Percentiles rank a stretch among this genome's conserved stretches.
phyloP scores from a whole-genome alignment of 1,284 basidiomycete genomes.

The Gymnopus androsaceus region DNA sequence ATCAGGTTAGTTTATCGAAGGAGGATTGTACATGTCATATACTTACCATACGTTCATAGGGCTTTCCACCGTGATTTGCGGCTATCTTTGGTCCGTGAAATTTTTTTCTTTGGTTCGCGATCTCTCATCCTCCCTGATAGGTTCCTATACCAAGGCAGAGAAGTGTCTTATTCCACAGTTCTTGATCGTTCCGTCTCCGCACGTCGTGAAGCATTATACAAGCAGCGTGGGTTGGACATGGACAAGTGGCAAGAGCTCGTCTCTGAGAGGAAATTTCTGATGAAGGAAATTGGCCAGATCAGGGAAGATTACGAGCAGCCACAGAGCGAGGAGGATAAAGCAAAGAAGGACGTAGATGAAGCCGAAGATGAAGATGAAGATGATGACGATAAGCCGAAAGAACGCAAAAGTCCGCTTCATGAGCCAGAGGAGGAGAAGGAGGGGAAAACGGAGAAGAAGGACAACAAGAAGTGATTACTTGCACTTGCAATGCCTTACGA shows the following conservation, averaged over 20 bases:
- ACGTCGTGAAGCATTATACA: constrained; percentile 58
- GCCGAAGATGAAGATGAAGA: constrained; percentile 15
- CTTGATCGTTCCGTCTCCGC: constrained; percentile 58
- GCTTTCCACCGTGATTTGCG: constrained; percentile 59
- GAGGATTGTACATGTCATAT: too few relatives aligned
- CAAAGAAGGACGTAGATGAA: constrained; percentile 16
- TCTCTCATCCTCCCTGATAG: constrained; percentile 25
- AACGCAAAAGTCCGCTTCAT: not conserved
- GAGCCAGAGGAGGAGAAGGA: constrained; percentile 5
- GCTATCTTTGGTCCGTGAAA: constrained; percentile 54
- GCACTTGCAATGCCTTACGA: too few relatives aligned
- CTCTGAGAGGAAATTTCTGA: constrained; percentile 50
- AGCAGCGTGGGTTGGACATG: constrained; percentile 60
- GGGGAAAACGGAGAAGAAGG: not conserved
- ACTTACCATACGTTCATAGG: too few relatives aligned
- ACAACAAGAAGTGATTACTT: too few relatives aligned
- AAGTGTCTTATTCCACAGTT: constrained; percentile 69
- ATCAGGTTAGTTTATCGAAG: too few relatives aligned
- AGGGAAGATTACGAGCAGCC: constrained; percentile 64
- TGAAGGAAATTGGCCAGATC: constrained; percentile 57
- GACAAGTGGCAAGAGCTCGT: constrained; percentile 61
- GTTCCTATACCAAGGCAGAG: constrained; percentile 66
- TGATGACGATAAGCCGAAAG: too few relatives aligned
- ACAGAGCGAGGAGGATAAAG: constrained; percentile 27
- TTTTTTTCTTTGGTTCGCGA: not conserved